Base-by-base conservation (phyloP, 495 filamentous ascomycete genomes). In the Daldinia loculata region DNA sequence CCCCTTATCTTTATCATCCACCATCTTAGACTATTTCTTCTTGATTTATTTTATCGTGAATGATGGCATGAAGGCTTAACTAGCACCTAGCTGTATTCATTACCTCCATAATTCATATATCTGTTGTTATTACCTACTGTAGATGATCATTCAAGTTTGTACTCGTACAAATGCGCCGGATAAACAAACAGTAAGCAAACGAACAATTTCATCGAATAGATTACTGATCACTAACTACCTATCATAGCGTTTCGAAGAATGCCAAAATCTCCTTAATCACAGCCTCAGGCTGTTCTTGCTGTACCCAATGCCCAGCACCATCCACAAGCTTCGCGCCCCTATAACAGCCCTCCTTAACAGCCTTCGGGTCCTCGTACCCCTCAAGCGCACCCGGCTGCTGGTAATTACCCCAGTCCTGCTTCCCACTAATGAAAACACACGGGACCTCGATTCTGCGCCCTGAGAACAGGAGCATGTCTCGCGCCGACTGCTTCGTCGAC, bases 281-380 rank as follows among this genome's bases (percentile, higher is more conserved):
- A 67, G 76, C 82, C 67, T 87, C 82, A 2, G 88, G 86, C 73
- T 86, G 77, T 77, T 91, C 89, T 75, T 92, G 89, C 67, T 89
- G 87, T 19, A 89, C 83, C 89, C 89, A 91, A 80, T 91, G 89
- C 15, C 88, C 88, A 39, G 86, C 89, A 0, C 85, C 81, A 56
- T 89, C 84, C 29, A 91, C 76, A 52, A 89, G 55, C 64, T 75
- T 82, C 36, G 80, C 73, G 11, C 84, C 80, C 62, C 82, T 79
- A 62, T 88, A 89, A 66, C 84, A 81, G 2, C 64, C 67, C 43
- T 67, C 30, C 61, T 76, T 65, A 36, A 75, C 68, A n/a, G 76
- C 79, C 70, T 83, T 87, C 1, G 82, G 80, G 56, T 83, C 80
- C 14, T 74, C 76, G 79, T 90, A 88, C 45, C 82, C 82, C 71